A percentile compares a stretch with the other conserved stretches of the same genome.
phyloP scores from a whole-genome alignment of 2,329 filamentous ascomycete species.

The Pyricularia pennisetigena region DNA sequence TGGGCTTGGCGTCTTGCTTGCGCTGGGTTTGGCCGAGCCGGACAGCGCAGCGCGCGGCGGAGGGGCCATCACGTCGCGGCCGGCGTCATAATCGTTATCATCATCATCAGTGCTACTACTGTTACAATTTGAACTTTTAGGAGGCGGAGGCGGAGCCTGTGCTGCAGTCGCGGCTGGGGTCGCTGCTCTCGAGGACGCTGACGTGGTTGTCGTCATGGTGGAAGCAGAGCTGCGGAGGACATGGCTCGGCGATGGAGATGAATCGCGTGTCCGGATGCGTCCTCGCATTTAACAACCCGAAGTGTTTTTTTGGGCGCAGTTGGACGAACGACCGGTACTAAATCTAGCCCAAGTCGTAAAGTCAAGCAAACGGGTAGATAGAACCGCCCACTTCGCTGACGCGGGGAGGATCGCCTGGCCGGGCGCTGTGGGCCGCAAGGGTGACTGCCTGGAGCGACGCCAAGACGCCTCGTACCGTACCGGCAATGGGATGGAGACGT shows the following conservation, averaged over 20 bases:
- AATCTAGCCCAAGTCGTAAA: too few relatives aligned
- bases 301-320: neutral
- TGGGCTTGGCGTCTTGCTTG: constrained; percentile 2
- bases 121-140: neutral
- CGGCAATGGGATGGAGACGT: too few relatives aligned
- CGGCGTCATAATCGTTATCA: constrained; percentile 9
- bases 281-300: neutral
- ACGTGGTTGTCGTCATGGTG: constrained; percentile 18
- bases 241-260: constrained; percentile 13
- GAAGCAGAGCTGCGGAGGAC: constrained; percentile 16
- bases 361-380: too few relatives aligned
- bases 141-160: neutral
- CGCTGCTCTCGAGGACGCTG: constrained; percentile 12
- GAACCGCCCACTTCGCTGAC: too few relatives aligned
- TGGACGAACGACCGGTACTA: neutral
- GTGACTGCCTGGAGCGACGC: too few relatives aligned
- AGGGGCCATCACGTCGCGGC: constrained; percentile 25
- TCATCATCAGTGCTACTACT: neutral
- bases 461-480: too few relatives aligned
- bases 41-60: constrained; percentile 30
- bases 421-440: too few relatives aligned
- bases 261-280: neutral
- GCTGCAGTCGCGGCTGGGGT: constrained; percentile 15
- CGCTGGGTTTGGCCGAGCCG: constrained; percentile 10
- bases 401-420: too few relatives aligned